phyloP scores from a whole-genome alignment of 176 grass and related monocot genomes.

The Cymbopogon citratus region DNA sequence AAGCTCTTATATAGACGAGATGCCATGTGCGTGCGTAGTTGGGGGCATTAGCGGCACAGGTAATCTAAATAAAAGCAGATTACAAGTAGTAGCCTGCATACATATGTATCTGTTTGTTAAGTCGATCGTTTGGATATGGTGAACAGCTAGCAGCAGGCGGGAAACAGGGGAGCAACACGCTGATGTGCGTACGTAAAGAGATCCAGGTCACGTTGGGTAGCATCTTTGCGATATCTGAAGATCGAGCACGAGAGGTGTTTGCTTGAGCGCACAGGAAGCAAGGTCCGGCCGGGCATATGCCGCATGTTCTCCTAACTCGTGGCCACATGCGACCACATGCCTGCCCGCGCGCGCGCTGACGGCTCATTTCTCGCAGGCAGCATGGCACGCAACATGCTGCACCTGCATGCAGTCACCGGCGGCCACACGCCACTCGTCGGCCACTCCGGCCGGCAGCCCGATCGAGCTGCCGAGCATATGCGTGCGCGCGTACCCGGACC shows the following conservation, averaged over 20 bases:
- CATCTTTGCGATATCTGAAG: not conserved
- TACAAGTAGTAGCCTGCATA: not conserved
- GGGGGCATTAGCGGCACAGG: not conserved
- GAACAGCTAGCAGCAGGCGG: not conserved
- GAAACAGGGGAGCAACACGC: not conserved
- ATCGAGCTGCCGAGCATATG: not conserved
- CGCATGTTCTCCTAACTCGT: slow-evolving; percentile 19
- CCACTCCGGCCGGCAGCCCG: not conserved
- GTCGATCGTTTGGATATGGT: not conserved
- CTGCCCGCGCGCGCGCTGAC: not conserved
- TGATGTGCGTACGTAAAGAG: not conserved
- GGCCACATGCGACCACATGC: slow-evolving; percentile 30
- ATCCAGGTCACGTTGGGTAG: not conserved
- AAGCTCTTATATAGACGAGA: slow-evolving; percentile 3
- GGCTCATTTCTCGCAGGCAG: not conserved
- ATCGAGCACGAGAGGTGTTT: slow-evolving; percentile 2
- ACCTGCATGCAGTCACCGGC: not conserved
- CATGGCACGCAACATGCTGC: not conserved
- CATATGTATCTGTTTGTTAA: not conserved
- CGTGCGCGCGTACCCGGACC: not conserved
- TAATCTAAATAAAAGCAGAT: too few species aligned
- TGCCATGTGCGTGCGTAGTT: not conserved
- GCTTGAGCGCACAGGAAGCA: not conserved
- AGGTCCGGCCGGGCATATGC: not conserved
- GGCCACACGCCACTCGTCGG: not conserved